Evolutionary conservation across 2,329 filamentous ascomycete species (phyloP).

Genomic region (Clarireedia monteithiana): DNA sequence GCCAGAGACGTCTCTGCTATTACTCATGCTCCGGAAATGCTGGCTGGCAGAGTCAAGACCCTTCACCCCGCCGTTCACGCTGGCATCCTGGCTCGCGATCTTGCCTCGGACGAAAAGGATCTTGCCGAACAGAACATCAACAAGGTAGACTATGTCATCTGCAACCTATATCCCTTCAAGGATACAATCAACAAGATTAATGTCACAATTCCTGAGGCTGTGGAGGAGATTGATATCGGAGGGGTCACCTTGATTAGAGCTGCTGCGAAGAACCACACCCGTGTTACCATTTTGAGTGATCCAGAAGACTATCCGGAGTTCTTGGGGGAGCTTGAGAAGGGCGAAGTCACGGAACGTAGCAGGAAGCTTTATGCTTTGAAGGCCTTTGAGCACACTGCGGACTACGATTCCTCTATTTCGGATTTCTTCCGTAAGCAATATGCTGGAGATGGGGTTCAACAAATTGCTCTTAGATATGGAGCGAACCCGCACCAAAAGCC

Average conservation of each 20-base stretch:
- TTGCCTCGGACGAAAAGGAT: constrained; percentile 94
- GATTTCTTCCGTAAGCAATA: constrained; percentile 98
- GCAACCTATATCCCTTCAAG: constrained; percentile 99
- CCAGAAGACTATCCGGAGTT: constrained; percentile 91
- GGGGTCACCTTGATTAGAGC: constrained; percentile 94
- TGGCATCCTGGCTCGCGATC: constrained; percentile 86
- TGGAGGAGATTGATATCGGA: constrained; percentile 98
- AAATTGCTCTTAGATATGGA: constrained; percentile 83
- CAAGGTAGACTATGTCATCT: constrained; percentile 93
- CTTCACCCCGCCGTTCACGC: constrained; percentile 78
- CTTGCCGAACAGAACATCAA: constrained; percentile 89
- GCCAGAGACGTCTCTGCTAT: constrained; percentile 93
- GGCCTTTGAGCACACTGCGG: constrained; percentile 95
- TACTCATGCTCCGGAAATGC: constrained; percentile 95
- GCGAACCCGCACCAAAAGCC: constrained; percentile 98
- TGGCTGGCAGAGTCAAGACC: constrained; percentile 87
- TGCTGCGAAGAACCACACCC: constrained; percentile 93
- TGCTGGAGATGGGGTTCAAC: constrained; percentile 74
- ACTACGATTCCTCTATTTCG: constrained; percentile 91
- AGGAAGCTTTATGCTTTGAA: constrained; percentile 89
- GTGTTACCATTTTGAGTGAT: constrained; percentile 93
- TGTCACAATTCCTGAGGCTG: constrained; percentile 91
- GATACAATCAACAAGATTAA: constrained; percentile 96
- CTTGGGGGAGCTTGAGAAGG: constrained; percentile 79
- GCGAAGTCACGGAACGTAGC: constrained; percentile 77